phyloP scores from a whole-genome alignment of 495 filamentous ascomycete genomes.

The Talaromyces trachyspermus region DNA sequence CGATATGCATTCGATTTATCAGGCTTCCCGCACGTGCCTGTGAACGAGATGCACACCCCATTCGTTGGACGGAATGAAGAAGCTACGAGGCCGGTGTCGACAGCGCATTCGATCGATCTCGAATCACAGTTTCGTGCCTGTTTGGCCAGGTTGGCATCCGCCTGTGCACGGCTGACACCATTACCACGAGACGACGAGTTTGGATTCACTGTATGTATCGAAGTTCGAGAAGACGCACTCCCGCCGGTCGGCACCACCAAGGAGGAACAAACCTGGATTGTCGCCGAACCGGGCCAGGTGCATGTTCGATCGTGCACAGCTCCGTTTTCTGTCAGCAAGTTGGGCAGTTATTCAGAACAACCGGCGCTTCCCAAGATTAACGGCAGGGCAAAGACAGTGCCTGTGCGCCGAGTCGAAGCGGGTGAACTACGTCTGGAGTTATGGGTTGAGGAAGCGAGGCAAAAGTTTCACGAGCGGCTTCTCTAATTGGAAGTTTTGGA shows the following conservation, averaged over 20 bases:
- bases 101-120: constrained; percentile 46
- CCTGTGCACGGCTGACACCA: constrained; percentile 53
- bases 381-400: constrained; percentile 43
- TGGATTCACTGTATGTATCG: constrained; percentile 81
- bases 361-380: constrained; percentile 27
- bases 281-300: constrained; percentile 44
- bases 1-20: constrained; percentile 81
- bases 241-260: constrained; percentile 63
- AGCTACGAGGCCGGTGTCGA: constrained; percentile 31
- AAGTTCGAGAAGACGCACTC: constrained; percentile 65
- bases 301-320: constrained; percentile 39
- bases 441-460: constrained; percentile 50
- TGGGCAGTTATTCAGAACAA: constrained; percentile 28
- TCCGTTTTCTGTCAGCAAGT: constrained; percentile 38
- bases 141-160: constrained; percentile 39
- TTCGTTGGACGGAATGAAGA: constrained; percentile 41
- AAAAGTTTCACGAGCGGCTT: constrained; percentile 46
- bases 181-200: constrained; percentile 63
- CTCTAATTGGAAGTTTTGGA: neutral
- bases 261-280: constrained; percentile 46
- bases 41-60: constrained; percentile 42
- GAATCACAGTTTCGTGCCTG: constrained; percentile 66
- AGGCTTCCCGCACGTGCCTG: constrained; percentile 59
- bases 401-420: constrained; percentile 46
- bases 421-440: constrained; percentile 47